Evolutionary conservation across 2,329 filamentous ascomycete genomes (phyloP).

Genomic region (Achaetomium macrosporum): DNA sequence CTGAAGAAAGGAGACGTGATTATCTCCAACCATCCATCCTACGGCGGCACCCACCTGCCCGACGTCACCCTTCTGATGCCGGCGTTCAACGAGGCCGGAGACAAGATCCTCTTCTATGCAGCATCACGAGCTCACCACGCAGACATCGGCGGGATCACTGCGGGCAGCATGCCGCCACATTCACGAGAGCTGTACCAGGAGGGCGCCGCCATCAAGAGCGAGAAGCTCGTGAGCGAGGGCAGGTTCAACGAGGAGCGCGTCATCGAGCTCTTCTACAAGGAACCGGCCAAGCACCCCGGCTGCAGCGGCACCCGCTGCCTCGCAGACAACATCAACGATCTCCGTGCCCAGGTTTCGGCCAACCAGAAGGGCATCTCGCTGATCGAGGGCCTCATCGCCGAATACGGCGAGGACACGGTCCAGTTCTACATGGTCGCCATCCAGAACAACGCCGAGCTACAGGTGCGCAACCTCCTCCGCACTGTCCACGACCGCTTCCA

Average conservation of each 20-base stretch:
- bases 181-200: conserved; percentile 61
- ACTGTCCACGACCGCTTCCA: conserved; percentile 63
- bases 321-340: conserved; percentile 76
- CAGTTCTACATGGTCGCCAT: conserved; percentile 81
- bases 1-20: conserved; percentile 75
- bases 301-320: conserved; percentile 75
- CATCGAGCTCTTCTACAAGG: conserved; percentile 62
- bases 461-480: conserved; percentile 68
- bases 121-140: conserved; percentile 77
- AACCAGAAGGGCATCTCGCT: conserved; percentile 81
- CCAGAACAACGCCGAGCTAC: conserved; percentile 71
- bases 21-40: conserved; percentile 79
- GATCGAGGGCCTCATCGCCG: conserved; percentile 67
- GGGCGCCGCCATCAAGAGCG: conserved; percentile 57
- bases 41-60: conserved; percentile 75
- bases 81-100: conserved; percentile 59
- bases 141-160: conserved; percentile 77
- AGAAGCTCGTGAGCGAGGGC: conserved; percentile 69
- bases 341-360: conserved; percentile 81
- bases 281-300: conserved; percentile 68
- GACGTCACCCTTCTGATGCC: conserved; percentile 79
- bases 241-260: conserved; percentile 74
- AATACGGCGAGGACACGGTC: conserved; percentile 72
- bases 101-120: conserved; percentile 75
- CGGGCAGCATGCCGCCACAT: conserved; percentile 76